Base-by-base conservation (phyloP, 2,329 filamentous ascomycete genomes). In the Coniosporium tulheliwenetii region DNA sequence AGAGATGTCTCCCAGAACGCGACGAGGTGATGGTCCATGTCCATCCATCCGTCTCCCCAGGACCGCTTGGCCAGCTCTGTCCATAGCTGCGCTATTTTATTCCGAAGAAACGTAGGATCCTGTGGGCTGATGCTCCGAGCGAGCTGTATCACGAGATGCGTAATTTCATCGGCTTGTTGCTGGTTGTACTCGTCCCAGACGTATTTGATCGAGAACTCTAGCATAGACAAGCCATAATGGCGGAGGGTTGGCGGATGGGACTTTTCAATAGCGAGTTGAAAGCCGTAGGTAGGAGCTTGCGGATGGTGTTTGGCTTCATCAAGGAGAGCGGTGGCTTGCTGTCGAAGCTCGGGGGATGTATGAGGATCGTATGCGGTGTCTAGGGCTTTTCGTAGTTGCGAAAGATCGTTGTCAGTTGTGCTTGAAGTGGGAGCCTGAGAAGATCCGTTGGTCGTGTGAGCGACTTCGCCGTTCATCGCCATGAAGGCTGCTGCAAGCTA, bases 31-130 rank as follows among this genome's bases (percentile, higher is more conserved):
- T 77, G 65, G 58, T 98, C 93, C 89, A 98, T 94, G 55, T 93
- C 79, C 67, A 82, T 78, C 91, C 93, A 98, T 45, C 91, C 82
- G 30, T 76, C 70, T n/a, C 73, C 85, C 91, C 91, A 98, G 55
- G 77, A 83, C 52, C 89, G 75, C 66, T 96, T 96, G 34, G 87
- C 86, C 40, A 94, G 70, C 60, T 96, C 91, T 7, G 87, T 84
- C 91, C 91, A 98, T 45, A 98, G 65, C 61, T 93, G 82, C 26
- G 85, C 85, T 30, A 91, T 80, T 65, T 98, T 98, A 69, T 93
- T 96, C 50, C 89, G 75, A 48, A 95, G 67, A 57, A 87, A 98
- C 30, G 73, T 60, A 2, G 85, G 84, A 55, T 96, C 89, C 14
- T 77, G 71, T 37, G 72, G 71, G 5, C 75, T 69, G 36, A 93